Conservation (phyloP, 169 alveolate genomes). For the Plasmodium coatneyi region DNA sequence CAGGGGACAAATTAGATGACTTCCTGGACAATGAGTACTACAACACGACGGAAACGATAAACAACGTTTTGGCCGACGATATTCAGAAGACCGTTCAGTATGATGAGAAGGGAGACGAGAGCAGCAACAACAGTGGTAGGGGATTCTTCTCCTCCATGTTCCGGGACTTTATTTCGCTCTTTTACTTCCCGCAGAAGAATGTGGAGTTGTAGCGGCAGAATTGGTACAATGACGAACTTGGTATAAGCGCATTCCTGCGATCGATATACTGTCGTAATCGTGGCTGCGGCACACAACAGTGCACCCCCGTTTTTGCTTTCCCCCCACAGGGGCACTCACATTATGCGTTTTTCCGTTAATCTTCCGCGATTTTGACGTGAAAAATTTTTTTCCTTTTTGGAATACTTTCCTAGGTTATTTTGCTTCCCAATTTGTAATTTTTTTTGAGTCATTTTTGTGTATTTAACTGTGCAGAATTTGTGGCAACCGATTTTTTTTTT, state of each 20-base stretch:
- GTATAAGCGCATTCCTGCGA: background rate
- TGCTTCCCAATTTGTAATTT: background rate
- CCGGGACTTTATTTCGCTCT: constrained; percentile 11
- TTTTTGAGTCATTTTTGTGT: background rate
- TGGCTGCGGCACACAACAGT: background rate
- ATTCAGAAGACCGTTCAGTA: constrained; percentile 12
- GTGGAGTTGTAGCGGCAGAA: constrained; percentile 16
- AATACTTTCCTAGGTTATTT: background rate
- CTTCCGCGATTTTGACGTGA: background rate
- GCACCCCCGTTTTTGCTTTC: background rate
- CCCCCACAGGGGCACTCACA: background rate
- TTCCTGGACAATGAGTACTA: constrained; percentile 45
- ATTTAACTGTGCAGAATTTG: background rate
- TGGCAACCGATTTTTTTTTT: background rate
- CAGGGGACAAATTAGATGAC: constrained; percentile 1
- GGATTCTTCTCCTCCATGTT: constrained; percentile 39
- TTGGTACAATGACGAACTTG: background rate
- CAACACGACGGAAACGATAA: constrained; percentile 15
- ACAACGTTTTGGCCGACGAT: constrained; percentile 6
- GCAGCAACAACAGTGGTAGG: constrained; percentile 1
- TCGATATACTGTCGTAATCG: background rate
- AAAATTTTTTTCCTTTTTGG: background rate
- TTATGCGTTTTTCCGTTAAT: background rate
- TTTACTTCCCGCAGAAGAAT: constrained; percentile 35
- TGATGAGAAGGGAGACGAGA: constrained; percentile 3